Conservation (phyloP, 257 asterid genomes). For the Gentiana dahurica region DNA sequence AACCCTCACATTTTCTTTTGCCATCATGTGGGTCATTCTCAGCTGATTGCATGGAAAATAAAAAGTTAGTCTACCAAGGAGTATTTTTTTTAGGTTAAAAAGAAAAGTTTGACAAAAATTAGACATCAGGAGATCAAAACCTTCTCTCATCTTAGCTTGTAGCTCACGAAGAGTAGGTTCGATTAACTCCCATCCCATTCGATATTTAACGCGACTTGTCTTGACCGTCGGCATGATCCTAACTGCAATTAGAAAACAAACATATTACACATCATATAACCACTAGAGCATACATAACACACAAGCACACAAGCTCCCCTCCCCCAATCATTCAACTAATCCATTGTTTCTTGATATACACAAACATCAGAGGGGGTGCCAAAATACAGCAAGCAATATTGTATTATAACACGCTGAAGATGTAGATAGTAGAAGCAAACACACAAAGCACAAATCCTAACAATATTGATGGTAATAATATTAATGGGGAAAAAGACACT, state of each 20-base stretch:
- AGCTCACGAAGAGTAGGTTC: conserved; percentile 82
- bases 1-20: conserved; percentile 62
- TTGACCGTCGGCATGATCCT: conserved; percentile 80
- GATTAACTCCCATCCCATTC: conserved; percentile 90
- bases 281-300: too few relatives aligned
- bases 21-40: conserved; percentile 86
- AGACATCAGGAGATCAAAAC: conserved; percentile 15
- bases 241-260: conserved; percentile 17
- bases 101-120: not conserved
- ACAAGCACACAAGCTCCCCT: too few relatives aligned
- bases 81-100: not conserved
- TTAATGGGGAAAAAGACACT: too few relatives aligned
- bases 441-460: too few relatives aligned
- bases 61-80: not conserved
- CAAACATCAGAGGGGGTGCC: too few relatives aligned
- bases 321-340: too few relatives aligned
- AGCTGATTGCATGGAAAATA: conserved; percentile 30
- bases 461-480: too few relatives aligned
- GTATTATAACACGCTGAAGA: too few relatives aligned
- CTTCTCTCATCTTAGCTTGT: conserved; percentile 94
- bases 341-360: too few relatives aligned
- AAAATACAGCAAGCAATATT: too few relatives aligned
- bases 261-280: not conserved
- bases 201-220: conserved; percentile 71
- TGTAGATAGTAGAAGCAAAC: too few relatives aligned